Evolutionary conservation across 306 rosid genomes (phyloP), one percentile per base, ranked within the genome.

Genomic region (Pyrus communis): DNA sequence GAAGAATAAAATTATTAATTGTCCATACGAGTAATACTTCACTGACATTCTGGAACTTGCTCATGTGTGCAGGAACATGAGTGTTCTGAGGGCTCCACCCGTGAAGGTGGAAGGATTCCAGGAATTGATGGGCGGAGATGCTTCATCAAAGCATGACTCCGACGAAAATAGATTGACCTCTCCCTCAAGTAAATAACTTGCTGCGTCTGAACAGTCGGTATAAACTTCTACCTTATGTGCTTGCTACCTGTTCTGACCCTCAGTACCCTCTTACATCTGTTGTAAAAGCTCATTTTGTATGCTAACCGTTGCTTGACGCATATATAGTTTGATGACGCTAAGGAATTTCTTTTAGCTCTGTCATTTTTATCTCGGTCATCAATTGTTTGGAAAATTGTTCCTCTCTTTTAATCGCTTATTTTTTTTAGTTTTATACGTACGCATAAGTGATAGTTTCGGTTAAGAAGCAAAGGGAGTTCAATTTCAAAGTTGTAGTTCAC

Each of bases 41-140:
- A 18, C 52, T 71, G 77, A 57, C 52, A 33, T 79, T 60, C 59
- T 25, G 33, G 61, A 68, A 55, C 73, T 77, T 67, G 35, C 62
- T 73, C 64, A 31, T 84, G 33, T 79, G 83, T 74, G 86, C 84
- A 94, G 98, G 94, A 94, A 83, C 84, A 65, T 66, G 69, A 54
- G 88, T 69, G 77, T 90, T 74, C 87, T 84, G 76, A 84, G 98
- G 83, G 91, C 98, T 42, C 97, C 88, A 9, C 98, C 98, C 4
- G 95, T 94, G 84, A 94, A 94, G 86, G 98, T 94, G 23, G 98
- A 90, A 80, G 98, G 93, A 62, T 94, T 94, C 84, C 84, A 76
- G 79, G 98, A 94, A 77, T 87, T 94, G 77, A 89, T 94, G 95
- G 98, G 98, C 35, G 96, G 93, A 40, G 96, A 89, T 80, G 71